phyloP scores from a whole-genome alignment of 352 stramenopile genomes.

The Phytopythium vexans region DNA sequence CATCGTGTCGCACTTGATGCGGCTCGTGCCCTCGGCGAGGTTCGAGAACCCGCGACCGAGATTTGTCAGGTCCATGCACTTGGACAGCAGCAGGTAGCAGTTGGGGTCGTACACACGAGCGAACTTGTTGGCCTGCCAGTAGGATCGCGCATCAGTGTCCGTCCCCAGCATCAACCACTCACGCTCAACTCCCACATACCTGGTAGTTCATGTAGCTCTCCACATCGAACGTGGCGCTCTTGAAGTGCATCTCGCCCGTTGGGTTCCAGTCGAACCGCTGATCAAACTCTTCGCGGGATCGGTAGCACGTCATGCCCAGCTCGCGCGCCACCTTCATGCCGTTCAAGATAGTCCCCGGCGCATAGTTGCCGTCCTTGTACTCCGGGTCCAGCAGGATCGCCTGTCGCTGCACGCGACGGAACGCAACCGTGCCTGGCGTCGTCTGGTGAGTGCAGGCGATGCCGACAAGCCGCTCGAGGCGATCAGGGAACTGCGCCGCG shows the following conservation, averaged over 20 bases:
- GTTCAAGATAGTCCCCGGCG: constrained; percentile 40
- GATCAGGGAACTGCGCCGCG: constrained; percentile 75
- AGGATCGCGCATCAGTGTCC: too few species aligned
- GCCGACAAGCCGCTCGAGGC: constrained; percentile 61
- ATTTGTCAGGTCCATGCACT: constrained; percentile 86
- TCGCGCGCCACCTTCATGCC: constrained; percentile 86
- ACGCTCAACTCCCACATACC: too few species aligned
- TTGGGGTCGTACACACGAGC: constrained; percentile 83
- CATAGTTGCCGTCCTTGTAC: constrained; percentile 83
- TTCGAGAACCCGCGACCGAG: constrained; percentile 66
- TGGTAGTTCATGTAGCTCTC: constrained; percentile 91
- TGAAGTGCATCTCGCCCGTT: constrained; percentile 63
- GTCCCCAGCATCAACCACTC: too few species aligned
- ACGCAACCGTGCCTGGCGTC: constrained; percentile 81
- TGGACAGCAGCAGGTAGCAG: constrained; percentile 87
- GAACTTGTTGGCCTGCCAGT: constrained; percentile 62
- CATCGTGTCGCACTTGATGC: constrained; percentile 62
- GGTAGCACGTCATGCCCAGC: constrained; percentile 87
- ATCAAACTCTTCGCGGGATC: constrained; percentile 87
- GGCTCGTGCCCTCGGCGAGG: constrained; percentile 66
- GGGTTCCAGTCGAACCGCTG: constrained; percentile 85
- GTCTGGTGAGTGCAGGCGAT: constrained; percentile 87
- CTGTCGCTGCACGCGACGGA: constrained; percentile 79
- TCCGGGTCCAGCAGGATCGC: constrained; percentile 74
- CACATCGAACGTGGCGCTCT: constrained; percentile 81